Evolutionary conservation across 2,329 filamentous ascomycete species (phyloP).

Genomic region (Colletotrichum truncatum): DNA sequence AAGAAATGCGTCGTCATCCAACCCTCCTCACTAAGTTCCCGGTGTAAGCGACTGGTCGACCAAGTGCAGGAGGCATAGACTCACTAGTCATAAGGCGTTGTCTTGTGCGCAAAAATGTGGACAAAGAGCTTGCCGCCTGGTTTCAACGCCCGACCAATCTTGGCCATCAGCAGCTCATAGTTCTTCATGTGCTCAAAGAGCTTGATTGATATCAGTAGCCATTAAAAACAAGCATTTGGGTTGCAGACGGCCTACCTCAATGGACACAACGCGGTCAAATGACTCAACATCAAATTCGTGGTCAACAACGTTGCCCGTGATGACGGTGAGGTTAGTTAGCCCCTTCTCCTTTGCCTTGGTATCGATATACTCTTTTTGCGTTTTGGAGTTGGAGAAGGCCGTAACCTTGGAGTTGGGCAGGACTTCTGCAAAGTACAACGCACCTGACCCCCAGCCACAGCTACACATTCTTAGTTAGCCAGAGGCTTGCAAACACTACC

Average conservation of each 20-base stretch:
- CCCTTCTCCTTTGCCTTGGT: slow-evolving; percentile 62
- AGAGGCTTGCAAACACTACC: background rate
- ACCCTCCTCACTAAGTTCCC: slow-evolving; percentile 59
- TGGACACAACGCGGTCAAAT: slow-evolving; percentile 74
- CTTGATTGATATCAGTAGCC: slow-evolving; percentile 43
- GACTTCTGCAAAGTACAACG: slow-evolving; percentile 71
- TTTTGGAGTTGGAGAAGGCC: slow-evolving; percentile 75
- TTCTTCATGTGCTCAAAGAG: slow-evolving; percentile 84
- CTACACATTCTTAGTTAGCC: slow-evolving; percentile 43
- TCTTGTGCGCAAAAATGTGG: slow-evolving; percentile 72
- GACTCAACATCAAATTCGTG: slow-evolving; percentile 67
- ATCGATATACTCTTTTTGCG: slow-evolving; percentile 75
- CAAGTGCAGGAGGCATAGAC: background rate
- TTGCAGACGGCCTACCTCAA: slow-evolving; percentile 52
- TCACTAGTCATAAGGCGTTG: slow-evolving; percentile 72
- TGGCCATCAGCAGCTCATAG: slow-evolving; percentile 73
- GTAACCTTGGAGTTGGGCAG: slow-evolving; percentile 70
- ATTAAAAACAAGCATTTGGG: background rate
- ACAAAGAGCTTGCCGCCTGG: slow-evolving; percentile 74
- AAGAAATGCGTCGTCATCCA: slow-evolving; percentile 83
- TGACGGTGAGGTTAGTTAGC: slow-evolving; percentile 67
- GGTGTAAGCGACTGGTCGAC: background rate
- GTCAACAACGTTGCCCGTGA: slow-evolving; percentile 73
- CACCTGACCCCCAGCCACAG: slow-evolving; percentile 75
- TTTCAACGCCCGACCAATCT: slow-evolving; percentile 67